These are phyloP conservation scores for Cephalotrichum gorgonifer DNA, from an alignment of 2,329 filamentous ascomycete species.

Conservation along the genomic window DNA sequence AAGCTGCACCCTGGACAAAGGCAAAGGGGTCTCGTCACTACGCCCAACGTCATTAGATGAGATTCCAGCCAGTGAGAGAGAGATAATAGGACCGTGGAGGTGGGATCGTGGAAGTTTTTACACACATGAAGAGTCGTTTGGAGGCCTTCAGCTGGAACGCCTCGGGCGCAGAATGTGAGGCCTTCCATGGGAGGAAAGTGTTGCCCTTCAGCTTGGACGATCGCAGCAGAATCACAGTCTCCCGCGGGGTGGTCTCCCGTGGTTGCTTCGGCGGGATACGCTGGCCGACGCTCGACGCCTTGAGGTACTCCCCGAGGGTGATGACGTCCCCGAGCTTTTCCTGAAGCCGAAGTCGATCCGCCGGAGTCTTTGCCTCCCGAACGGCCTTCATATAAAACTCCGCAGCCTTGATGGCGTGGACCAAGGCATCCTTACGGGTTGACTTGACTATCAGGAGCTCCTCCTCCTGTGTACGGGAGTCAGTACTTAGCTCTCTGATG, in stretches of 20 bases:
- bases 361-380: constrained; percentile 44
- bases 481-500: not conserved
- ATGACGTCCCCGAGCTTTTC: constrained; percentile 62
- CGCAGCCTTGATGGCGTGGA: constrained; percentile 64
- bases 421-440: constrained; percentile 48
- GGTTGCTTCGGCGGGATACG: constrained; percentile 27
- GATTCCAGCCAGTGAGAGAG: constrained; percentile 8
- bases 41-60: constrained; percentile 5
- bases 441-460: constrained; percentile 25
- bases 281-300: constrained; percentile 27
- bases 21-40: constrained; percentile 60
- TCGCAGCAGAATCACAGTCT: constrained; percentile 67
- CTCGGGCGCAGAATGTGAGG: constrained; percentile 41
- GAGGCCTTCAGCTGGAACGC: constrained; percentile 49
- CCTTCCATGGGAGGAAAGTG: constrained; percentile 74
- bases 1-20: constrained; percentile 63
- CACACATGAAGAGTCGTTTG: constrained; percentile 53
- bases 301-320: constrained; percentile 65
- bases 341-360: constrained; percentile 57
- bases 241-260: constrained; percentile 54
- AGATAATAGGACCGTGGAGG: not conserved
- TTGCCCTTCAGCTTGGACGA: constrained; percentile 74
- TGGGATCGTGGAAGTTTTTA: constrained; percentile 7
- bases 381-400: constrained; percentile 76
- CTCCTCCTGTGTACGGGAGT: constrained; percentile 18